Percentiles rank a stretch among this genome's conserved stretches.
These are phyloP conservation scores for Xylariaceae sp. DNA, from an alignment of 2,329 filamentous ascomycete species.

Conservation along the genomic window DNA sequence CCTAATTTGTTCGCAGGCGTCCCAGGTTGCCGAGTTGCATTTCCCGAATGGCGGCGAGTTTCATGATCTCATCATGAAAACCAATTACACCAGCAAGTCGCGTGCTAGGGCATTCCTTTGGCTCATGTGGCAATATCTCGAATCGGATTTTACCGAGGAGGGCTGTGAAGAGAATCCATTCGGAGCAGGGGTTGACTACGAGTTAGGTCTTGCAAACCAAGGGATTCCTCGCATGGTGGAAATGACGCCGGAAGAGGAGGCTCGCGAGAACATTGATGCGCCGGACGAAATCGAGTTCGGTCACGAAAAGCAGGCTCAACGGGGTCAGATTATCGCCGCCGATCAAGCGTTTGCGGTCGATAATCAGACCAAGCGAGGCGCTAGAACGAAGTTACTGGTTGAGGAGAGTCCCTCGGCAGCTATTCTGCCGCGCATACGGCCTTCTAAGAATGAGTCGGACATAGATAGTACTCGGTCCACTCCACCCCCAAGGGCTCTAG, in stretches of 20 bases:
- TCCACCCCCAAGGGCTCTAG: constrained; percentile 42
- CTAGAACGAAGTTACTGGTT: constrained; percentile 34
- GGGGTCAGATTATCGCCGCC: constrained; percentile 68
- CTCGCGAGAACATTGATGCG: constrained; percentile 68
- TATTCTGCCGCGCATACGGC: constrained; percentile 58
- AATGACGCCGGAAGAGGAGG: constrained; percentile 61
- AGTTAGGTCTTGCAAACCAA: constrained; percentile 59
- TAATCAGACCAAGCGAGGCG: constrained; percentile 53
- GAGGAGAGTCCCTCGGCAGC: constrained; percentile 51
- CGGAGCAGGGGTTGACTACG: constrained; percentile 64
- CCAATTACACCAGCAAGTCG: constrained; percentile 72
- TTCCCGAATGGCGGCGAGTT: constrained; percentile 84
- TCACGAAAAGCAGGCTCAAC: constrained; percentile 60
- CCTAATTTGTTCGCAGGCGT: constrained; percentile 81
- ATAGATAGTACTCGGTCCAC: constrained; percentile 49
- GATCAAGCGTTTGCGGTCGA: constrained; percentile 65
- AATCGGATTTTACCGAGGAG: constrained; percentile 88
- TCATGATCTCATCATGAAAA: constrained; percentile 93
- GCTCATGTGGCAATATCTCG: constrained; percentile 99
- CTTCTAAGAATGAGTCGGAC: constrained; percentile 56
- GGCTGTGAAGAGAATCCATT: constrained; percentile 89
- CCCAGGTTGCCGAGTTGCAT: constrained; percentile 88
- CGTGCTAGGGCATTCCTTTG: constrained; percentile 87
- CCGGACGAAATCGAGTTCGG: constrained; percentile 39
- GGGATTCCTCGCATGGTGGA: constrained; percentile 62